Evolutionary conservation across 83 land plant species (phyloP).

Genomic region (Thuja plicata): DNA sequence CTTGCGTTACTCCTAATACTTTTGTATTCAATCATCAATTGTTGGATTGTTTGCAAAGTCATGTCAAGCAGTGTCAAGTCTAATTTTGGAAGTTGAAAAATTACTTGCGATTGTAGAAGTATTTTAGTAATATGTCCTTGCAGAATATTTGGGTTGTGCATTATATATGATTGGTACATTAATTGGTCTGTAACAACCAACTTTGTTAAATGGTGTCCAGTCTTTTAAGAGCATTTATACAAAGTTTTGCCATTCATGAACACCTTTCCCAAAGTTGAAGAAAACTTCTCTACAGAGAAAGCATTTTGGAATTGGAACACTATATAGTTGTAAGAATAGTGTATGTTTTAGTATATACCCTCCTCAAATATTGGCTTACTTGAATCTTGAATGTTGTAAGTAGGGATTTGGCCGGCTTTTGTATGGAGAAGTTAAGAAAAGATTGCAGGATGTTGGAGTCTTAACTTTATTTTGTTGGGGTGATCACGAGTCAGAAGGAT

Average conservation of each 20-base stretch:
- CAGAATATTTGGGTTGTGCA: background rate
- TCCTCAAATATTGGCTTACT: background rate
- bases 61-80: background rate
- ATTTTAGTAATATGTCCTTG: background rate
- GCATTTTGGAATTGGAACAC: background rate
- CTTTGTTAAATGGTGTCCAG: background rate
- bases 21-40: background rate
- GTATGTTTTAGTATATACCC: background rate
- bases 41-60: background rate
- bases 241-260: background rate
- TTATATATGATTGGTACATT: background rate
- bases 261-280: background rate
- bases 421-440: constrained; percentile 54
- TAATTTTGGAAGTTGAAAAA: background rate
- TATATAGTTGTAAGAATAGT: background rate
- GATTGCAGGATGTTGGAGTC: constrained; percentile 80
- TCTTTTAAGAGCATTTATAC: background rate
- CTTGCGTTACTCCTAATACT: background rate
- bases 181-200: background rate
- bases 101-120: background rate
- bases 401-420: constrained; percentile 70
- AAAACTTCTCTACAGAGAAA: background rate
- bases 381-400: constrained; percentile 9
- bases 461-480: constrained; percentile 80
- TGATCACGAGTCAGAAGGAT: constrained; percentile 77